A percentile compares a stretch with the other conserved stretches of the same genome.
Conservation (phyloP, 2,329 filamentous ascomycete genomes). For the Colletotrichum tamarilloi region DNA sequence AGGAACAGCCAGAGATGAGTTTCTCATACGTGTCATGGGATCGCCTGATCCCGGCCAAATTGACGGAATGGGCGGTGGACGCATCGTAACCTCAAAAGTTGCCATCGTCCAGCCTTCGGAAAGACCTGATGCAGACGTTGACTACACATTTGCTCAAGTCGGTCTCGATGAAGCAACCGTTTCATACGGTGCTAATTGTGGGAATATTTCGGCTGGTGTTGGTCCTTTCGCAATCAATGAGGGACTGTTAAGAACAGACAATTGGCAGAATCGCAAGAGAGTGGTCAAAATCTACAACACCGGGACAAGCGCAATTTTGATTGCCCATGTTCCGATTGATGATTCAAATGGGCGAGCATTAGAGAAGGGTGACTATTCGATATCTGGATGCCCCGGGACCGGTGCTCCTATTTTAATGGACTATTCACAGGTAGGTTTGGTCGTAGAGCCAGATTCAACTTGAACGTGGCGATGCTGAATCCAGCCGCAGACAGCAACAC, state of each 20-base stretch:
- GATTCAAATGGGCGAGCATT: not conserved
- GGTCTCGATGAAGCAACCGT: not conserved
- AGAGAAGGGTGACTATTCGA: not conserved
- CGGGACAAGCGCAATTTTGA: not conserved
- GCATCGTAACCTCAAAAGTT: not conserved
- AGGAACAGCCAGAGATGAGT: not conserved
- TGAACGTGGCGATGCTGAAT: no score
- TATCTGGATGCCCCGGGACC: no score
- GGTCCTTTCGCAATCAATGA: not conserved
- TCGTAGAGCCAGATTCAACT: no score
- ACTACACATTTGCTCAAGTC: not conserved
- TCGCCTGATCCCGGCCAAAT: not conserved
- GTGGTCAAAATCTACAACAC: not conserved
- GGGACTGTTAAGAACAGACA: not conserved
- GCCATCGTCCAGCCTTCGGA: not conserved
- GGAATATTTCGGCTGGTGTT: not conserved
- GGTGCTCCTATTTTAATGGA: no score
- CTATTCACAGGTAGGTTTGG: no score
- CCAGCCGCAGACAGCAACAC: no score
- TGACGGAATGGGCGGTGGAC: not conserved
- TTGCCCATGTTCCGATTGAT: not conserved
- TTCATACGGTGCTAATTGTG: not conserved
- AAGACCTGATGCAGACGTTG: not conserved
- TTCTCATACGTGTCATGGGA: not conserved
- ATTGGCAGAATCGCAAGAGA: not conserved